Percentiles rank a stretch among this genome's conserved stretches.
phyloP scores from a whole-genome alignment of 1,284 basidiomycete species.

The Leccinum subrobustum region DNA sequence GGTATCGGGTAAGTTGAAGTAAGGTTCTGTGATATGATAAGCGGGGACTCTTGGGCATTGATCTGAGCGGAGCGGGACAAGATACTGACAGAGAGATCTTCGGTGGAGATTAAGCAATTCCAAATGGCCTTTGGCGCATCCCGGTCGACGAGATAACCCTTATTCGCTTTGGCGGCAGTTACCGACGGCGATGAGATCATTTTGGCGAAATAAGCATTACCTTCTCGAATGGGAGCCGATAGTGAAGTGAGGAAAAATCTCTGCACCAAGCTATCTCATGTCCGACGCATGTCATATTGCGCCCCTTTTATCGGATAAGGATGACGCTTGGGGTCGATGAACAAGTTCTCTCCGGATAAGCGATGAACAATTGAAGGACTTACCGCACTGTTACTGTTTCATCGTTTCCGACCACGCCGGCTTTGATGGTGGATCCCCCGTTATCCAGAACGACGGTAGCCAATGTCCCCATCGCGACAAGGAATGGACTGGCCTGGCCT shows the following conservation, averaged over 20 bases:
- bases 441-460: slow-evolving; percentile 78
- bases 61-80: slow-evolving; percentile 45
- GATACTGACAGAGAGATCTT: slow-evolving; percentile 63
- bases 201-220: slow-evolving; percentile 40
- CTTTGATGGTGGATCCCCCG: slow-evolving; percentile 80
- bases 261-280: slow-evolving; percentile 76
- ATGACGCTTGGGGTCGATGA: slow-evolving; percentile 51
- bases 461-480: slow-evolving; percentile 37
- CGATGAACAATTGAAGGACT: slow-evolving; percentile 4
- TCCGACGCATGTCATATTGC: slow-evolving; percentile 77
- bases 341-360: slow-evolving; percentile 2
- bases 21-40: slow-evolving; percentile 88
- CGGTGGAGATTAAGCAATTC: slow-evolving; percentile 79
- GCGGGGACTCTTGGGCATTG: slow-evolving; percentile 66
- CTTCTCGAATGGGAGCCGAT: slow-evolving; percentile 83
- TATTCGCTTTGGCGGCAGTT: slow-evolving; percentile 19
- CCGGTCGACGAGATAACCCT: slow-evolving; percentile 93
- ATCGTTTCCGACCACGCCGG: slow-evolving; percentile 46
- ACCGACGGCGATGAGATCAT: slow-evolving; percentile 2
- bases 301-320: slow-evolving; percentile 75
- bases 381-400: slow-evolving; percentile 23
- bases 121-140: slow-evolving; percentile 89
- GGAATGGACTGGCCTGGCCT: neutral
- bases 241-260: slow-evolving; percentile 78
- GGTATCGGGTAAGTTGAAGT: slow-evolving; percentile 87